These are phyloP conservation scores for Anastatica hierochuntica DNA, from an alignment of 345 rosid species.

Conservation along the genomic window DNA sequence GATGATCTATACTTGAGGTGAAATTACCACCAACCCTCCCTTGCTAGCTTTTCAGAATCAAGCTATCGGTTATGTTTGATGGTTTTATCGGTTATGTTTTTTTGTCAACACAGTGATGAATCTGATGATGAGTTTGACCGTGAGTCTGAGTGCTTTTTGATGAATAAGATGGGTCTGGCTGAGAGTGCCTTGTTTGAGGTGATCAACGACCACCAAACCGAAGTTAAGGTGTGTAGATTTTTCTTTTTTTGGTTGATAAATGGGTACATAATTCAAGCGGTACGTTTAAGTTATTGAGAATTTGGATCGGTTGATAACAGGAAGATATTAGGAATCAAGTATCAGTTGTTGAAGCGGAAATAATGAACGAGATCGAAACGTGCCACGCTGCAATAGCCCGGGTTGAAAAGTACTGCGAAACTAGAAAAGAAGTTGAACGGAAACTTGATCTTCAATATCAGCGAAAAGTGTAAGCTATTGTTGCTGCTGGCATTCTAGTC, in stretches of 20 bases:
- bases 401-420: slow-evolving; percentile 52
- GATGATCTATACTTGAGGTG: slow-evolving; percentile 52
- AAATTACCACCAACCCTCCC: neutral
- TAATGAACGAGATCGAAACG: slow-evolving; percentile 42
- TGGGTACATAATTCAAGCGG: neutral
- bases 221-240: slow-evolving; percentile 40
- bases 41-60: neutral
- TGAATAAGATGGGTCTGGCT: slow-evolving; percentile 43
- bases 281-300: neutral
- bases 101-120: slow-evolving; percentile 34
- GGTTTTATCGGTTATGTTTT: neutral
- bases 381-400: slow-evolving; percentile 40
- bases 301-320: slow-evolving; percentile 30
- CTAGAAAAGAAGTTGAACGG: slow-evolving; percentile 63
- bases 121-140: slow-evolving; percentile 40
- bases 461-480: slow-evolving; percentile 56
- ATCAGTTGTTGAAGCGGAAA: slow-evolving; percentile 45
- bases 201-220: slow-evolving; percentile 44
- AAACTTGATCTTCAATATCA: slow-evolving; percentile 77
- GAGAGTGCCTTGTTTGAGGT: slow-evolving; percentile 54
- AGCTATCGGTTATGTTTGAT: neutral
- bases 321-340: slow-evolving; percentile 69
- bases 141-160: slow-evolving; percentile 34
- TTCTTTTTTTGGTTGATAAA: neutral
- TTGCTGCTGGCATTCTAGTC: neutral